These are phyloP conservation scores for Colletotrichum limetticola DNA, from an alignment of 2,329 filamentous ascomycete genomes.

Conservation along the genomic window DNA sequence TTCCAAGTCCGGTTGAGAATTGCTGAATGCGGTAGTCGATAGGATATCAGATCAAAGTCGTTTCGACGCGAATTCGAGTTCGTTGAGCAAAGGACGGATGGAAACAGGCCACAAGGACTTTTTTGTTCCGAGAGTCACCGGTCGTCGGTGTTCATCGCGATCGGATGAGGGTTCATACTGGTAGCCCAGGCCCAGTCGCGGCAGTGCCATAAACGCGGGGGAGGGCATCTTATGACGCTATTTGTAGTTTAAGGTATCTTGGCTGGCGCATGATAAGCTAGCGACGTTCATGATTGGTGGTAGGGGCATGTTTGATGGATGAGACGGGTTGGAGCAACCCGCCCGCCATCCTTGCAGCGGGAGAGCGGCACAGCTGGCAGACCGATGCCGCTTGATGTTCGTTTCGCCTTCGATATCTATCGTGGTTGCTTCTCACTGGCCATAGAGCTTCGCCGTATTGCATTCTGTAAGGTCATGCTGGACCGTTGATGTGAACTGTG, in stretches of 20 bases:
- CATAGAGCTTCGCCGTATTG: background rate
- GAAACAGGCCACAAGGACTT: background rate
- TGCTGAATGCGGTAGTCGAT: background rate
- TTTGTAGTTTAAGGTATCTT: constrained; percentile 1
- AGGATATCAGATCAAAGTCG: background rate
- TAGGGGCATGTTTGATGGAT: background rate
- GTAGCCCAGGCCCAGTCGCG: constrained; percentile 4
- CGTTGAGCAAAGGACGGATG: background rate
- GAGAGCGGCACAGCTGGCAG: background rate
- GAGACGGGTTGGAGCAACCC: background rate
- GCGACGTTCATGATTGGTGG: constrained; percentile 15
- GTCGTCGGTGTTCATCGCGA: background rate
- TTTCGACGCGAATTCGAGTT: background rate
- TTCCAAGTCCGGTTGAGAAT: background rate
- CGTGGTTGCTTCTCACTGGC: background rate
- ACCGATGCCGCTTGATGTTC: background rate
- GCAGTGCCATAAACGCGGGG: constrained; percentile 23
- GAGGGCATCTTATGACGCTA: constrained; percentile 20
- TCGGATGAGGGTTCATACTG: background rate
- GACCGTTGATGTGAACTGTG: too few species aligned
- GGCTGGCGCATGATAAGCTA: constrained; percentile 22
- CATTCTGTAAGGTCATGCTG: too few species aligned
- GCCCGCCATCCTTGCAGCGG: constrained; percentile 19
- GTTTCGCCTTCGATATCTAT: background rate
- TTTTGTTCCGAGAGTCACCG: background rate